phyloP scores from a whole-genome alignment of 78 protist species.

The Planoprotostelium fungivorum region DNA sequence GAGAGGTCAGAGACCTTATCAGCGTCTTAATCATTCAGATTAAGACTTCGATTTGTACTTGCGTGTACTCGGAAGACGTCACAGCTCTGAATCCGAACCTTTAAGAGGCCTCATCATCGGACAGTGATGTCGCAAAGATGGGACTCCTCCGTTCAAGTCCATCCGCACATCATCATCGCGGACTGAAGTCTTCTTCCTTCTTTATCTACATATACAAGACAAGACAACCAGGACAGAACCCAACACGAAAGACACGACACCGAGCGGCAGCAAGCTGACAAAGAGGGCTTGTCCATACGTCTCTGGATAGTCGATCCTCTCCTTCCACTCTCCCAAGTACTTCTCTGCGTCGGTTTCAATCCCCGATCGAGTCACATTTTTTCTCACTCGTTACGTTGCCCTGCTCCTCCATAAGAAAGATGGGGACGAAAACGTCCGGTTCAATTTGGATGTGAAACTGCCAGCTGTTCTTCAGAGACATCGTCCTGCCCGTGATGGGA shows the following conservation, averaged over 20 bases:
- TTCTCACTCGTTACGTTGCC: neutral
- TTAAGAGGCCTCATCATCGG: too few species aligned
- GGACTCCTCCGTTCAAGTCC: too few species aligned
- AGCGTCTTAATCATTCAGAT: too few species aligned
- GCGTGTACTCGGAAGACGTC: too few species aligned
- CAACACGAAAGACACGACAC: neutral
- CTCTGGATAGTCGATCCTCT: neutral
- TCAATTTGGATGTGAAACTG: neutral
- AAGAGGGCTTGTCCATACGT: neutral
- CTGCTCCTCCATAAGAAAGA: neutral
- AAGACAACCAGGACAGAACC: neutral
- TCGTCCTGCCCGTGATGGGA: neutral
- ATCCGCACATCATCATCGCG: too few species aligned
- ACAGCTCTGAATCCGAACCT: too few species aligned
- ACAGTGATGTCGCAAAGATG: too few species aligned
- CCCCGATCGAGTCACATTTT: neutral
- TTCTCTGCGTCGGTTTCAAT: neutral
- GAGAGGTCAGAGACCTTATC: too few species aligned
- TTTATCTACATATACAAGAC: neutral
- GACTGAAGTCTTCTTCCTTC: too few species aligned
- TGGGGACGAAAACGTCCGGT: neutral
- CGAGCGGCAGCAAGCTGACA: neutral
- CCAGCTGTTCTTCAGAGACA: neutral
- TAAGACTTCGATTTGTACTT: too few species aligned
- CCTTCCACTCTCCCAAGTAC: too few species aligned